phyloP scores from a whole-genome alignment of 768 basidiomycete genomes.

The Dioszegia crocea region DNA sequence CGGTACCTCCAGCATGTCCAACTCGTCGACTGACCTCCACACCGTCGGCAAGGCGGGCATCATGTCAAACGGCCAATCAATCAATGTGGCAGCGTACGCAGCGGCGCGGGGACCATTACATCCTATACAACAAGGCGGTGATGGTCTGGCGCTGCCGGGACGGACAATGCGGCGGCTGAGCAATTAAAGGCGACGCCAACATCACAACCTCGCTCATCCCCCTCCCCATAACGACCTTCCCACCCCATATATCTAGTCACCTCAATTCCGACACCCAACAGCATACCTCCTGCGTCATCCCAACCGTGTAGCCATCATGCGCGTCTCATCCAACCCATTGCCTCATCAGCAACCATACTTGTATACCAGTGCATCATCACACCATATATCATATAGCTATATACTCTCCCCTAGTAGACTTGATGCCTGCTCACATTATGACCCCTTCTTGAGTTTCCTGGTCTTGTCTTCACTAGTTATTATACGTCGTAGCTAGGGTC shows the following conservation, averaged over 20 bases:
- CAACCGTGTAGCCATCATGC: neutral
- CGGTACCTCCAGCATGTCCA: constrained; percentile 9
- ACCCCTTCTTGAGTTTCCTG: no score
- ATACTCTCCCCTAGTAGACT: neutral
- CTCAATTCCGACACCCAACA: neutral
- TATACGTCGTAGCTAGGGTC: no score
- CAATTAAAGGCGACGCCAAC: constrained; percentile 14
- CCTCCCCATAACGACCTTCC: neutral
- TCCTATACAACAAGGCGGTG: constrained; percentile 19
- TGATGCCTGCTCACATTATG: no score
- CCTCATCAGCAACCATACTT: neutral
- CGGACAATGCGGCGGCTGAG: constrained; percentile 30
- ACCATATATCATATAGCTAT: neutral
- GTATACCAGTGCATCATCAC: neutral
- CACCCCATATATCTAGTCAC: neutral
- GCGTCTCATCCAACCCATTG: neutral
- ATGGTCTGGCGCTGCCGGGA: constrained; percentile 22
- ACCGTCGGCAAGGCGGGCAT: constrained; percentile 4
- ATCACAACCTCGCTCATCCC: neutral
- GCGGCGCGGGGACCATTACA: constrained; percentile 22
- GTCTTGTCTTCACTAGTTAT: no score
- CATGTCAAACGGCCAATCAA: neutral
- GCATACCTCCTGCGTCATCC: neutral
- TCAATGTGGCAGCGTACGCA: constrained; percentile 1
- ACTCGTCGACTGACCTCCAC: constrained; percentile 13